Evolutionary conservation across 208 protist genomes (phyloP), one percentile per base, ranked within the genome.

Genomic region (Trypanosoma conorhini): DNA sequence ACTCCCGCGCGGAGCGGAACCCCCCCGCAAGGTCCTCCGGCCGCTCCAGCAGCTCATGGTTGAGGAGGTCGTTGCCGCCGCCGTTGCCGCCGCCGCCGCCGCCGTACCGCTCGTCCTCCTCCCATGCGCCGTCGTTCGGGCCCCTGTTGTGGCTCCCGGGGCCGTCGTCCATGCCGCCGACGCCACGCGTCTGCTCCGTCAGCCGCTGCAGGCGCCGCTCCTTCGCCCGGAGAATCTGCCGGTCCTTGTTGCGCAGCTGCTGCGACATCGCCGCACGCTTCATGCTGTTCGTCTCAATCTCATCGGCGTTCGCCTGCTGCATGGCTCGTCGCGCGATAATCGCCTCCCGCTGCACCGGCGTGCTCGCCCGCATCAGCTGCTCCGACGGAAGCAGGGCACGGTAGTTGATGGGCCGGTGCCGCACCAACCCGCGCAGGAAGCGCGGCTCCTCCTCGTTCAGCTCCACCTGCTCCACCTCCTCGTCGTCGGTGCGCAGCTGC

Each of bases 391-490:
- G 68, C 21, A 84, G 70, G 10, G 83, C 79, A 42, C 87, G 86
- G 77, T 94, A 96, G 75, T 96, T 96, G 71, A 96, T 82, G 55
- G 76, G 74, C 15, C 85, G 79, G 57, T 86, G 76, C 21, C 84
- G 86, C 59, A 83, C 73, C 22, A 92, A 65, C 33, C 87, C 88
- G 42, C 81, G 73, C 66, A 96, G 72, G 61, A 96, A 96, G 33
- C 61, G 67, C 22, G 91, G 88, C 72, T 96, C 86, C 64, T 81
- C 84, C 59, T 94, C 88, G 77, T 94, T 96, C 51, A 96, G 77
- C 77, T 94, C 88, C 51, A 96, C 88, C 35, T 82, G 79, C 59
- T 80, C 76, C 40, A 80, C 88, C 26, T 86, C 87, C 51, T 85
- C 83, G 33, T 91, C 84, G 70, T 96, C 89, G 2, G 80, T 77